These are phyloP conservation scores for Pseudopediastrum boryanum DNA, from an alignment of 139 green algal species.

Conservation along the genomic window DNA sequence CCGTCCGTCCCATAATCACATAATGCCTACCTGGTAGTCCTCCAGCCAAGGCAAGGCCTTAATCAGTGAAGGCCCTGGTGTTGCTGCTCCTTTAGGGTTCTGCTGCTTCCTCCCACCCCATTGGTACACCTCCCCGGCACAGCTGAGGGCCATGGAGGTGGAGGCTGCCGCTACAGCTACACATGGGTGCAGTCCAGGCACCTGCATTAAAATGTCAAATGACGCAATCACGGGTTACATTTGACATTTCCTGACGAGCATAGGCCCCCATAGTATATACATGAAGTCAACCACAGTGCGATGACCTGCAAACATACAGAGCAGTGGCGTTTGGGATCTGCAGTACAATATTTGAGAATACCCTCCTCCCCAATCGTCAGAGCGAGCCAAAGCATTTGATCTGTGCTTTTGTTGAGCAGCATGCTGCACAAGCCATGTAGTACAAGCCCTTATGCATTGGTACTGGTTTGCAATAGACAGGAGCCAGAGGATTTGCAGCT, in stretches of 20 bases:
- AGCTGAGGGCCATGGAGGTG: slow-evolving; percentile 47
- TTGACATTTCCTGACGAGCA: background rate
- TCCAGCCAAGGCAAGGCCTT: background rate
- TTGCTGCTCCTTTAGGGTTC: background rate
- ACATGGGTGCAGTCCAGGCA: slow-evolving; percentile 30
- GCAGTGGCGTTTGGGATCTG: too few relatives aligned
- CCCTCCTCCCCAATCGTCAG: too few relatives aligned
- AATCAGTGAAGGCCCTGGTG: background rate
- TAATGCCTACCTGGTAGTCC: background rate
- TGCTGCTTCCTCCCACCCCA: slow-evolving; percentile 42
- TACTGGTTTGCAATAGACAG: too few relatives aligned
- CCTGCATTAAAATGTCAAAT: slow-evolving; percentile 28
- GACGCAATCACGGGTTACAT: slow-evolving; percentile 17
- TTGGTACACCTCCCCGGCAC: slow-evolving; percentile 42
- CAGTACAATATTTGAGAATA: too few relatives aligned
- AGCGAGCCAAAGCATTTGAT: too few relatives aligned
- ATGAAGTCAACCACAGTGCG: too few relatives aligned
- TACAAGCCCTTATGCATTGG: too few relatives aligned
- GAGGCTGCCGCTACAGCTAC: slow-evolving; percentile 26
- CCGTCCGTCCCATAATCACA: background rate
- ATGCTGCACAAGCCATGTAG: too few relatives aligned
- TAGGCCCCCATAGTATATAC: too few relatives aligned
- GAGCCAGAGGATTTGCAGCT: too few relatives aligned
- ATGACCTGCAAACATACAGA: too few relatives aligned
- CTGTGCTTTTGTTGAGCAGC: too few relatives aligned